phyloP scores from a whole-genome alignment of 805 yeast genomes.

The Hanseniaspora clermontiae region DNA sequence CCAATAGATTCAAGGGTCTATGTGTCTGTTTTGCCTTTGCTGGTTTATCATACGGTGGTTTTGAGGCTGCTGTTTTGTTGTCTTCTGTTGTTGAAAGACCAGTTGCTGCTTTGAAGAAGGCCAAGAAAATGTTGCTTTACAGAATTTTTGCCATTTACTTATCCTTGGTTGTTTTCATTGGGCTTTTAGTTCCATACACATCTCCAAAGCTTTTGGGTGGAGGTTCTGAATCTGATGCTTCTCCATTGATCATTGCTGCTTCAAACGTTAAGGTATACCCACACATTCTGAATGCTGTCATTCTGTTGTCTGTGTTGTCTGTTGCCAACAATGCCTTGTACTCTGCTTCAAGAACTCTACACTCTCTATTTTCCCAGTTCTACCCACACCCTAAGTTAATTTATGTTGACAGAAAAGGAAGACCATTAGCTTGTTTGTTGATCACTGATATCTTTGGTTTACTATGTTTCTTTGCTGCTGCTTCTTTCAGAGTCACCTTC shows the following conservation, averaged over 20 bases:
- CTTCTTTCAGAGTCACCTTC: conserved; percentile 44
- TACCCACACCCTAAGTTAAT: conserved; percentile 35
- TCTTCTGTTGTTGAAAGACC: conserved; percentile 39
- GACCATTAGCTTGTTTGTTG: conserved; percentile 46
- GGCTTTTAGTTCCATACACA: conserved; percentile 44
- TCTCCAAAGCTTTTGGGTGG: conserved; percentile 32
- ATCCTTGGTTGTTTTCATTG: conserved; percentile 40
- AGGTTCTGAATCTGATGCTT: conserved; percentile 32
- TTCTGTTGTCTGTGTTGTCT: conserved; percentile 57
- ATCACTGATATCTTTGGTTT: conserved; percentile 44
- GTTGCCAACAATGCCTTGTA: conserved; percentile 67
- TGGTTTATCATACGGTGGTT: conserved; percentile 50
- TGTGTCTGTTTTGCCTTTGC: conserved; percentile 41
- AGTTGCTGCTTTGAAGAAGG: conserved; percentile 38
- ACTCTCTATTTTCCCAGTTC: conserved; percentile 43
- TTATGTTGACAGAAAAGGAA: conserved; percentile 45
- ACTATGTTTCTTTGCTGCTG: conserved; percentile 50
- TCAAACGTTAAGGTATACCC: conserved; percentile 53
- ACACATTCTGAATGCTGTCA: conserved; percentile 61
- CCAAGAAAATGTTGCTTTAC: conserved; percentile 41
- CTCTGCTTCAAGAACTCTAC: conserved; percentile 60
- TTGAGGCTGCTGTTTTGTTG: conserved; percentile 42
- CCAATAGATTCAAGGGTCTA: conserved; percentile 44
- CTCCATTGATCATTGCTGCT: conserved; percentile 37
- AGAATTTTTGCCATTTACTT: conserved; percentile 45